Evolutionary conservation across 2,329 filamentous ascomycete species (phyloP).

Genomic region (Colletotrichum australisinense): DNA sequence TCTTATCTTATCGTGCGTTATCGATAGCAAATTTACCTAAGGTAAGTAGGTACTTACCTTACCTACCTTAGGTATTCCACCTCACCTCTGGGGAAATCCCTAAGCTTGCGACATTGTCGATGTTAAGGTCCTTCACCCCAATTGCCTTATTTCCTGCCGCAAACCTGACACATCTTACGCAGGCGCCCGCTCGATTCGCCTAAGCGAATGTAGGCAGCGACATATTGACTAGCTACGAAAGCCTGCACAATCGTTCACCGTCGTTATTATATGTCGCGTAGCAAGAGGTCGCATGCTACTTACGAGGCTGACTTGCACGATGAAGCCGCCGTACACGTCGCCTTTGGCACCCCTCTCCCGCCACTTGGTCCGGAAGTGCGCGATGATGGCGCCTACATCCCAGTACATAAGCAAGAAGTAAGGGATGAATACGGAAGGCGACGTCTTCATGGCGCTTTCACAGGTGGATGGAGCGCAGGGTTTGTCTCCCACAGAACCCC

Average conservation of each 20-base stretch:
- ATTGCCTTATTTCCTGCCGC: neutral
- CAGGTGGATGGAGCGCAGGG: slow-evolving; percentile 96
- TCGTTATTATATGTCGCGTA: slow-evolving; percentile 1
- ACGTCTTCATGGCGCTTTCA: slow-evolving; percentile 94
- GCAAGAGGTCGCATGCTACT: slow-evolving; percentile 80
- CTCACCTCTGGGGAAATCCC: too few species aligned
- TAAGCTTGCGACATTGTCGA: neutral
- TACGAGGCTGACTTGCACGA: slow-evolving; percentile 81
- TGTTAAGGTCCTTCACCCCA: neutral
- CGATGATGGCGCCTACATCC: slow-evolving; percentile 92
- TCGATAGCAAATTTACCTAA: neutral
- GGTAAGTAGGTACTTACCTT: neutral
- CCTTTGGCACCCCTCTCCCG: slow-evolving; percentile 88
- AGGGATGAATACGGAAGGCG: slow-evolving; percentile 92
- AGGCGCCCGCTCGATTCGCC: neutral
- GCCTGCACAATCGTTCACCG: neutral
- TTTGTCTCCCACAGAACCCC: slow-evolving; percentile 56
- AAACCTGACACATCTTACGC: neutral
- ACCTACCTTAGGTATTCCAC: neutral
- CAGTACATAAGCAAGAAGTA: slow-evolving; percentile 98
- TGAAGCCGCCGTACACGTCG: slow-evolving; percentile 77
- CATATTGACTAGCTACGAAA: neutral
- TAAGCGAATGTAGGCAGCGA: neutral
- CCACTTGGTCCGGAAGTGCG: slow-evolving; percentile 79
- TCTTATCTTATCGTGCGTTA: neutral